phyloP scores from a whole-genome alignment of 176 grass and related monocot species.

The Paspalum notatum region DNA sequence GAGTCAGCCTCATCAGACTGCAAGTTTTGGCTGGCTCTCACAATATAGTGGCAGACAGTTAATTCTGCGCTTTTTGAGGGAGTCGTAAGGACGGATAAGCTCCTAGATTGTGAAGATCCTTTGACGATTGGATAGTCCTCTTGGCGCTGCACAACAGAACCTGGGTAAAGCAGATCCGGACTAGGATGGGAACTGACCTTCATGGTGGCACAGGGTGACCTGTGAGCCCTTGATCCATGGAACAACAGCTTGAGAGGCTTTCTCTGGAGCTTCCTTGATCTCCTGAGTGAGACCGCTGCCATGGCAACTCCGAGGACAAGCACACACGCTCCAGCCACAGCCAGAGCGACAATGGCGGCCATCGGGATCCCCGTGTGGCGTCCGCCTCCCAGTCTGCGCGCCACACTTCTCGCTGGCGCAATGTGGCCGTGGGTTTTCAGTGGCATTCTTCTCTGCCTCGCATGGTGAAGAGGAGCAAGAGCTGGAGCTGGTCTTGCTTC shows the following conservation, averaged over 20 bases:
- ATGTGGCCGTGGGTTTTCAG: background rate
- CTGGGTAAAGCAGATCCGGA: constrained; percentile 57
- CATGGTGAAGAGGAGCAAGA: constrained; percentile 13
- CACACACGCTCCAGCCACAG: constrained; percentile 25
- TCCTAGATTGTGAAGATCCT: constrained; percentile 28
- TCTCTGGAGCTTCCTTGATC: constrained; percentile 31
- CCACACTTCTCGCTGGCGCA: background rate
- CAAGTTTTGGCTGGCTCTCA: constrained; percentile 17
- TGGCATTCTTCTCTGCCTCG: background rate
- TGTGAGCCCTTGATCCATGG: constrained; percentile 40
- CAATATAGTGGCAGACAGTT: background rate
- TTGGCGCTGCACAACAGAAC: constrained; percentile 56
- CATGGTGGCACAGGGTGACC: constrained; percentile 45
- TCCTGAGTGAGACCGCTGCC: constrained; percentile 24
- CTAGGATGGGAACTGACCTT: constrained; percentile 92
- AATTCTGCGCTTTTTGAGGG: constrained; percentile 19
- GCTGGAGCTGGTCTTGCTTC: background rate
- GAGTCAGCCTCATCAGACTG: constrained; percentile 62
- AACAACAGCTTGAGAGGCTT: constrained; percentile 21
- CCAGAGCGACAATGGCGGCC: constrained; percentile 22
- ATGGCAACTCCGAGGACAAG: constrained; percentile 28
- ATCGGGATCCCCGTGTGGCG: background rate
- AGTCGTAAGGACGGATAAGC: constrained; percentile 34
- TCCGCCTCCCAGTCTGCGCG: background rate
- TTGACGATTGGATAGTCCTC: constrained; percentile 32